Percentiles rank a stretch among this genome's conserved stretches.
Evolutionary conservation across 352 stramenopile species (phyloP).

Genomic region (Phytophthora chlamydospora): DNA sequence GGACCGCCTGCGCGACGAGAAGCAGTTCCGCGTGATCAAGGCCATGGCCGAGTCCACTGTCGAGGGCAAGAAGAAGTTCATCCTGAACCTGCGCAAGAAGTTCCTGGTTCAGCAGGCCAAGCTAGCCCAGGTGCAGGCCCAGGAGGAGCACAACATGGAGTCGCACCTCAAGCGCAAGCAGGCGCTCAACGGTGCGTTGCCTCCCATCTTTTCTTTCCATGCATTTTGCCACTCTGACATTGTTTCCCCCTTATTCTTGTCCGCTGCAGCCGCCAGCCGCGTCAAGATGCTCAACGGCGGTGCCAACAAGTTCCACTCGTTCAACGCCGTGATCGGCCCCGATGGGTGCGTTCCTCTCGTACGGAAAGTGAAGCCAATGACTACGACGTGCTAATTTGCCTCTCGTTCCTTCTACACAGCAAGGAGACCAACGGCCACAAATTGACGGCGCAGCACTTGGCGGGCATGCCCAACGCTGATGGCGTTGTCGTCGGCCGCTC

Average conservation of each 20-base stretch:
- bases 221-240: constrained; percentile 5
- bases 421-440: constrained; percentile 50
- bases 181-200: constrained; percentile 60
- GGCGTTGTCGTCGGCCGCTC: constrained; percentile 44
- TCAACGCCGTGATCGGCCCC: constrained; percentile 63
- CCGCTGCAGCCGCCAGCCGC: constrained; percentile 52
- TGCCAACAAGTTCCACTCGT: constrained; percentile 77
- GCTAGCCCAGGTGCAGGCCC: constrained; percentile 50
- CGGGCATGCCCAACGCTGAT: constrained; percentile 42
- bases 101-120: constrained; percentile 71
- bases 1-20: constrained; percentile 72
- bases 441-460: constrained; percentile 39
- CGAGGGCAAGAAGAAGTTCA: constrained; percentile 83
- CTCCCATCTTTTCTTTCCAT: constrained; percentile 6
- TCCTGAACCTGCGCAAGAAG: constrained; percentile 72
- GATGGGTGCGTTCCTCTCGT: constrained; percentile 30
- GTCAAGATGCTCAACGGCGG: constrained; percentile 73
- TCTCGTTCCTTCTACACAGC: constrained; percentile 24
- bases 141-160: constrained; percentile 71
- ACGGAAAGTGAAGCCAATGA: no score
- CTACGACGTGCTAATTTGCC: neutral
- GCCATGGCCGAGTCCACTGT: constrained; percentile 82
- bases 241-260: constrained; percentile 14
- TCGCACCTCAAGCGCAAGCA: constrained; percentile 76
- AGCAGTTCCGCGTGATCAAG: constrained; percentile 88